These are phyloP conservation scores for Orbilia ellipsospora DNA, from an alignment of 2,329 filamentous ascomycete genomes.

Conservation along the genomic window DNA sequence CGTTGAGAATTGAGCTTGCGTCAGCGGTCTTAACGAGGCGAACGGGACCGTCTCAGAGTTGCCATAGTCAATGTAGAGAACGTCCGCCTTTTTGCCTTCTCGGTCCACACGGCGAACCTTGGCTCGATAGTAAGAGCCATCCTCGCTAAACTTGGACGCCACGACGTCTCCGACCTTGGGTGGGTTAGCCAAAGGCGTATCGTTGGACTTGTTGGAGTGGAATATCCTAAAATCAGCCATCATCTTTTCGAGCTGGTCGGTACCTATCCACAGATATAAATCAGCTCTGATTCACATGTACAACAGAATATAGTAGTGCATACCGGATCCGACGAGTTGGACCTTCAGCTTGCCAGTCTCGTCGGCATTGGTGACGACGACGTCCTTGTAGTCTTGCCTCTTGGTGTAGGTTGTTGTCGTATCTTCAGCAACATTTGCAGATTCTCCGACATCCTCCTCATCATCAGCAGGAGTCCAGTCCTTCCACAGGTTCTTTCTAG, in stretches of 20 bases:
- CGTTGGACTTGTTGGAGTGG: slow-evolving; percentile 86
- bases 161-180: slow-evolving; percentile 94
- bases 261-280: slow-evolving; percentile 66
- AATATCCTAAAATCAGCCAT: slow-evolving; percentile 93
- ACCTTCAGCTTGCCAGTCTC: slow-evolving; percentile 84
- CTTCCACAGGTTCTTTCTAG: slow-evolving; percentile 87
- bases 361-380: slow-evolving; percentile 91
- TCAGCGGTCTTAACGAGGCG: slow-evolving; percentile 82
- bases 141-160: slow-evolving; percentile 87
- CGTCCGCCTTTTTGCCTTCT: slow-evolving; percentile 85
- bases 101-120: slow-evolving; percentile 92
- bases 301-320: not conserved
- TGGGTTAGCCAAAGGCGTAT: slow-evolving; percentile 75
- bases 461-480: slow-evolving; percentile 94
- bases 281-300: no score
- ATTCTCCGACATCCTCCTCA: slow-evolving; percentile 68
- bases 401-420: slow-evolving; percentile 67
- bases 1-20: slow-evolving; percentile 79
- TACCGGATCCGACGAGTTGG: slow-evolving; percentile 77
- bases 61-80: slow-evolving; percentile 95
- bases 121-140: slow-evolving; percentile 94
- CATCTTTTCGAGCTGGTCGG: slow-evolving; percentile 82
- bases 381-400: slow-evolving; percentile 92
- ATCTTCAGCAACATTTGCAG: slow-evolving; percentile 67
- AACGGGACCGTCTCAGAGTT: slow-evolving; percentile 91